Evolutionary conservation across 1,284 basidiomycete genomes (phyloP).

Genomic region (Pascua sp.): DNA sequence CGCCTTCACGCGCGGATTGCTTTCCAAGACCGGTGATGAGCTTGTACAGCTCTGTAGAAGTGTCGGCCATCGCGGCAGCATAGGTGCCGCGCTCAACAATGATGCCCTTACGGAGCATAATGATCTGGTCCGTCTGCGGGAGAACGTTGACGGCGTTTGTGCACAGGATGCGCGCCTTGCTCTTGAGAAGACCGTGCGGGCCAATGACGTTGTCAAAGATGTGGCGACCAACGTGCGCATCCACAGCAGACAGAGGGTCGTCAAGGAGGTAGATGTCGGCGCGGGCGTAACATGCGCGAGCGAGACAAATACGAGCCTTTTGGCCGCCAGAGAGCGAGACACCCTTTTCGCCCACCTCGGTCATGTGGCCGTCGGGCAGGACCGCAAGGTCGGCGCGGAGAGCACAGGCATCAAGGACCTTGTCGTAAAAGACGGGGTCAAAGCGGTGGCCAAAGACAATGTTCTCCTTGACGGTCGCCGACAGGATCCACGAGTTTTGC

Average conservation of each 20-base stretch:
- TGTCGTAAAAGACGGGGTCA: conserved; percentile 58
- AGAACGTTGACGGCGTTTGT: conserved; percentile 83
- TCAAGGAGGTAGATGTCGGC: conserved; percentile 60
- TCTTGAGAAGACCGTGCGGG: conserved; percentile 75
- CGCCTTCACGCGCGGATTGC: conserved; percentile 43
- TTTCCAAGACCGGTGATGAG: conserved; percentile 62
- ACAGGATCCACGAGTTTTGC: conserved; percentile 87
- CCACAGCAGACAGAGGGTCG: conserved; percentile 57
- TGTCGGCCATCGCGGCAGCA: conserved; percentile 60
- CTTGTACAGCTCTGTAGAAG: conserved; percentile 68
- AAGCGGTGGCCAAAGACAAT: conserved; percentile 87
- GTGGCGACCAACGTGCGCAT: conserved; percentile 69
- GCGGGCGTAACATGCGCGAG: conserved; percentile 56
- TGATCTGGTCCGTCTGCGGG: conserved; percentile 71
- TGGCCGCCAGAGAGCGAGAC: conserved; percentile 58
- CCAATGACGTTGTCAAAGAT: conserved; percentile 80
- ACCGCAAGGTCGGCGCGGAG: conserved; percentile 74
- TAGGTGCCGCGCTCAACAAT: conserved; percentile 77
- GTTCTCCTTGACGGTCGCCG: conserved; percentile 77
- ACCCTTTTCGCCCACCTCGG: conserved; percentile 67
- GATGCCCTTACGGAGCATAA: conserved; percentile 76
- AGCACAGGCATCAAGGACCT: conserved; percentile 65
- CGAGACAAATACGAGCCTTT: conserved; percentile 60
- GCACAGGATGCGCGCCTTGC: conserved; percentile 81
- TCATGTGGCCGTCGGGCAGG: conserved; percentile 66